Conservation (phyloP, 257 asterid species). For the Solanum gandarillasii region DNA sequence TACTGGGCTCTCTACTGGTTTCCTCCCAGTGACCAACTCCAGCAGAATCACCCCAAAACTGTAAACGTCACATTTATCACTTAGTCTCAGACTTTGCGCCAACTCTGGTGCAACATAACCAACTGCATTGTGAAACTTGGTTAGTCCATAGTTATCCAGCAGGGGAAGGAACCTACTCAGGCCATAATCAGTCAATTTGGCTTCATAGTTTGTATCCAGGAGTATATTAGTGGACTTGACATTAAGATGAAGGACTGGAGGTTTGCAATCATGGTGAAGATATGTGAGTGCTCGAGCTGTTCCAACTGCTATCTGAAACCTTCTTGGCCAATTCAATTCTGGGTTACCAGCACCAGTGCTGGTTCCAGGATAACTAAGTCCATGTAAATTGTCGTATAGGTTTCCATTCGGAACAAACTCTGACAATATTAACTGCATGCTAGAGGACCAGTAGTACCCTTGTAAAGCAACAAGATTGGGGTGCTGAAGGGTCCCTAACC, state of each 20-base stretch:
- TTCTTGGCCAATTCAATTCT: constrained; percentile 58
- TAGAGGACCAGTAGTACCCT: constrained; percentile 93
- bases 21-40: constrained; percentile 81
- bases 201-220: constrained; percentile 36
- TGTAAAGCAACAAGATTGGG: constrained; percentile 65
- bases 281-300: constrained; percentile 66
- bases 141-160: constrained; percentile 36
- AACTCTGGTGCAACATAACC: constrained; percentile 95
- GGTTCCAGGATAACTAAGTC: constrained; percentile 51
- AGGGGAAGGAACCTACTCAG: constrained; percentile 58
- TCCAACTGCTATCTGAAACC: constrained; percentile 74
- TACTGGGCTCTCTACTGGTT: constrained; percentile 65
- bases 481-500: constrained; percentile 54
- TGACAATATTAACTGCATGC: constrained; percentile 59
- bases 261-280: constrained; percentile 96
- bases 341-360: constrained; percentile 61
- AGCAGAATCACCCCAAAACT: constrained; percentile 70
- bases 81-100: constrained; percentile 52
- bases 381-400: constrained; percentile 66
- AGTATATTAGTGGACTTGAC: constrained; percentile 75
- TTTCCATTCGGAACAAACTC: constrained; percentile 68
- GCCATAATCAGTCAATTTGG: constrained; percentile 76
- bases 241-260: constrained; percentile 71
- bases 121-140: constrained; percentile 66
- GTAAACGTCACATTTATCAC: constrained; percentile 77